These are phyloP conservation scores for Gonapodya prolifera DNA, from an alignment of 192 early-diverging fungal species.

Conservation along the genomic window DNA sequence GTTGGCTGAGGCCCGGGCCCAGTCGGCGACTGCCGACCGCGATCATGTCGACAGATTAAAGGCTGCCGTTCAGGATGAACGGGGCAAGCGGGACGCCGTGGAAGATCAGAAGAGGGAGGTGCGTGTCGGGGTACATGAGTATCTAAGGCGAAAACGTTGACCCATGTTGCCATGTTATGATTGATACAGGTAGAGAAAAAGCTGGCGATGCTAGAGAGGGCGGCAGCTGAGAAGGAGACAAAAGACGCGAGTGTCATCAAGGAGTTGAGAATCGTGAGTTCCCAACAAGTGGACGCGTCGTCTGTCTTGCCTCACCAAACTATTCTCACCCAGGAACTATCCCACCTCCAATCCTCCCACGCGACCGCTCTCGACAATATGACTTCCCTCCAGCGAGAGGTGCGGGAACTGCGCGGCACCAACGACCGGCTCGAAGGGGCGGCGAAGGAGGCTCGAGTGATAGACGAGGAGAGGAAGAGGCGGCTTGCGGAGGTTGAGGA, in stretches of 20 bases:
- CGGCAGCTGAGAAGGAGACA: not conserved
- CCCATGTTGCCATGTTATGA: not conserved
- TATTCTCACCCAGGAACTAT: not conserved
- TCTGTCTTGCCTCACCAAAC: no score
- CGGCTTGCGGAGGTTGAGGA: not conserved
- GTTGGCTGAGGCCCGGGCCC: not conserved
- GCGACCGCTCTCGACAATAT: not conserved
- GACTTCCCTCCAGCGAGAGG: not conserved
- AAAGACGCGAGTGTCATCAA: not conserved
- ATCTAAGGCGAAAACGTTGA: no score
- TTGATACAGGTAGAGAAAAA: not conserved
- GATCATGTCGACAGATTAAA: not conserved
- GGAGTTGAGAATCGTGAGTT: not conserved
- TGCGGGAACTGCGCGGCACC: not conserved
- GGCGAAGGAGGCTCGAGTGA: not conserved
- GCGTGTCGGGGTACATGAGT: no score
- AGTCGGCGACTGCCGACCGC: not conserved
- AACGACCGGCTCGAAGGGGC: not conserved
- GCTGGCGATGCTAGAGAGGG: not conserved
- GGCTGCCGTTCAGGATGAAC: not conserved
- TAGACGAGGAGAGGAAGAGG: not conserved
- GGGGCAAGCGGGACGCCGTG: not conserved
- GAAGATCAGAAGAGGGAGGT: not conserved
- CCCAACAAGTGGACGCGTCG: no score
- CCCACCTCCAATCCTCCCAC: not conserved